Evolutionary conservation across 2,329 filamentous ascomycete species (phyloP), one percentile per base, ranked within the genome.

Genomic region (Basipetospora chlamydospora): DNA sequence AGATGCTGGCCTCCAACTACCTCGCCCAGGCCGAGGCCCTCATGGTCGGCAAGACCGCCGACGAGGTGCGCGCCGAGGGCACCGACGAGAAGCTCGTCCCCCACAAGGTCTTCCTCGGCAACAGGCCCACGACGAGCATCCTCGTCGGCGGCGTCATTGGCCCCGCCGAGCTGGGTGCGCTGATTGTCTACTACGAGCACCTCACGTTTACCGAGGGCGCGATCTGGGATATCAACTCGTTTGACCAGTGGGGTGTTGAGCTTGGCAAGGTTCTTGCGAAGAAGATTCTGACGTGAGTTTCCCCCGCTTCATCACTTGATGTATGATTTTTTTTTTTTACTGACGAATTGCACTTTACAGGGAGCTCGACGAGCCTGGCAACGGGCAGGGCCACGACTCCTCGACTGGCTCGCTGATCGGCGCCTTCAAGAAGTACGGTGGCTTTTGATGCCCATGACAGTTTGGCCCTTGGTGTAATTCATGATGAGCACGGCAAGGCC

Each of bases 181-280:
- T 98, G 49, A 98, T 98, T 50, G 88, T 86, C 46, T 98, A 96
- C 73, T 98, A 98, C 63, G 90, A 98, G 71, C 90, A 98, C 64
- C 65, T 96, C 43, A 96, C 90, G 39, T 98, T 98, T 61, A 92
- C 84, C 26, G 90, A 98, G 66, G 90, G 90, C 51, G 88, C 87
- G 36, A 70, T 98, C 56, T 98, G 90, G 90, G 93, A 96, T 66
- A 94, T 98, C 70, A 98, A 98, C 75, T 86, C 80, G 53, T 98
- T 96, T 56, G 90, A 98, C 65, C 90, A 98, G 70, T 98, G 90
- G 90, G 90, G 90, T 63, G 90, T 98, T 30, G 90, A 98, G 70
- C 68, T 98, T 43, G 90, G 90, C 59, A 98, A 98, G 79, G 77
- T 80, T 28, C 67, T 98, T 46, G 90, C 90, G 43, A 96, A 88